Base-by-base conservation (phyloP, 352 stramenopile species). In the Phytopythium montanum region DNA sequence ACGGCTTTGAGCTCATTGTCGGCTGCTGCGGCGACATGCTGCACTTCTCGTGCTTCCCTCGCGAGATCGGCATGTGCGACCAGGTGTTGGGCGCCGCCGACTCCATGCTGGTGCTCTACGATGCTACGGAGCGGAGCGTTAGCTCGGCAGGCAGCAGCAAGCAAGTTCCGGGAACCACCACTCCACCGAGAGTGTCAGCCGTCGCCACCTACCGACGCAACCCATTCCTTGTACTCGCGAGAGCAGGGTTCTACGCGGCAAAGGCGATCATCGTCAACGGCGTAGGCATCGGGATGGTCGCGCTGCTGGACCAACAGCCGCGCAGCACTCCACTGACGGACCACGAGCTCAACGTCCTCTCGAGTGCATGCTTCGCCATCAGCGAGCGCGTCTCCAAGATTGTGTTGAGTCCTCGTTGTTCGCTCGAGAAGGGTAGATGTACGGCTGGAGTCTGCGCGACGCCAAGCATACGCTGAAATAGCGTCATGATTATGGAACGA, bases 41-140 rank as follows among this genome's bases (percentile, higher is more conserved):
- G 10, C 59, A 62, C 33, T 74, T 66, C 42, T 74, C 64, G 2
- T 69, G 60, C 52, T 42, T 74, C 23, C 64, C 67, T 21, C 60
- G 67, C 21, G 64, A 71, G 36, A 69, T 74, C 29, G 56, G 61
- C 44, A 69, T 74, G 64, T 74, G 67, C 31, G 67, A 72, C 56
- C 60, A 60, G 55, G 34, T 56, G 3, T 56, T 72, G 12, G 62
- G 65, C 13, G 26, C 57, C 6, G 19, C 53, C 0, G 62, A 66
- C 8, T 53, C 66, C 23, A 39, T 57, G 23, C 46, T 72, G 2
- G 42, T 60, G 13, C 31, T 72, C 18, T 31, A 16, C 21, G 45
- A 58, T 41, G 58, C 60, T 21, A 56, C 28, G 3, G 33, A 9
- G 12, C 28, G n/a, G 21, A 34, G 8, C 51, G 7, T 25, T 16